Percentiles rank a stretch among this genome's conserved stretches.
These are phyloP conservation scores for Beauveria scarabaeidicola DNA, from an alignment of 2,329 filamentous ascomycete species.

Conservation along the genomic window DNA sequence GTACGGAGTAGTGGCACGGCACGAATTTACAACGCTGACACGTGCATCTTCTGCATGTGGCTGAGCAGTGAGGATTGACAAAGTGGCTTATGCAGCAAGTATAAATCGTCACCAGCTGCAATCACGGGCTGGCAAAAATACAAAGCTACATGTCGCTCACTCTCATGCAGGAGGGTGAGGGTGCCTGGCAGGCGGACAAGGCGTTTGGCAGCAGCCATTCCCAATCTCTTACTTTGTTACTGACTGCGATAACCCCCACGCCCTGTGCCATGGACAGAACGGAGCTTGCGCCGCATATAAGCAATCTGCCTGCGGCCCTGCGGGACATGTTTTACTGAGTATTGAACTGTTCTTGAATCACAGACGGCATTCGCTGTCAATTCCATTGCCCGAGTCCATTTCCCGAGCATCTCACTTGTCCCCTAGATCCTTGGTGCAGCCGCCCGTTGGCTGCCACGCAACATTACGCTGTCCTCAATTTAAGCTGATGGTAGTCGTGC, in stretches of 20 bases:
- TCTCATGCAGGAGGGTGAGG: not conserved
- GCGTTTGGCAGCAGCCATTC: conserved; percentile 4
- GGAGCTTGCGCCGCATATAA: not conserved
- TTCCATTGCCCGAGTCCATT: too few species aligned
- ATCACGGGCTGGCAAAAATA: not conserved
- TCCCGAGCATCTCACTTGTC: not conserved
- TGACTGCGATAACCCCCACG: not conserved
- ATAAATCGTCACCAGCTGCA: not conserved
- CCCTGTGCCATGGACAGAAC: not conserved
- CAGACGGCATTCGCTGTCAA: too few species aligned
- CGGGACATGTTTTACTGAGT: too few species aligned
- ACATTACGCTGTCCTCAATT: too few species aligned
- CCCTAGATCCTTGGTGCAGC: not conserved
- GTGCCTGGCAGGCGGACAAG: conserved; percentile 3
- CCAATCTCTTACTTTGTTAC: not conserved
- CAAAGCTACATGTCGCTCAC: not conserved
- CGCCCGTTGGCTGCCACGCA: too few species aligned
- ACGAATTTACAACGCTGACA: not conserved
- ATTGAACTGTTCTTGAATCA: too few species aligned
- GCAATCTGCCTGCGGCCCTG: not conserved
- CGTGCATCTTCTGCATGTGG: not conserved
- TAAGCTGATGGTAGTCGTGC: not conserved
- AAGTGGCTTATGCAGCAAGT: not conserved
- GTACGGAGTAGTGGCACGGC: too few species aligned
- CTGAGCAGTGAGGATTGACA: not conserved